These are phyloP conservation scores for Cryptococcus neoformans DNA, from an alignment of 1,284 basidiomycete genomes.

Conservation along the genomic window DNA sequence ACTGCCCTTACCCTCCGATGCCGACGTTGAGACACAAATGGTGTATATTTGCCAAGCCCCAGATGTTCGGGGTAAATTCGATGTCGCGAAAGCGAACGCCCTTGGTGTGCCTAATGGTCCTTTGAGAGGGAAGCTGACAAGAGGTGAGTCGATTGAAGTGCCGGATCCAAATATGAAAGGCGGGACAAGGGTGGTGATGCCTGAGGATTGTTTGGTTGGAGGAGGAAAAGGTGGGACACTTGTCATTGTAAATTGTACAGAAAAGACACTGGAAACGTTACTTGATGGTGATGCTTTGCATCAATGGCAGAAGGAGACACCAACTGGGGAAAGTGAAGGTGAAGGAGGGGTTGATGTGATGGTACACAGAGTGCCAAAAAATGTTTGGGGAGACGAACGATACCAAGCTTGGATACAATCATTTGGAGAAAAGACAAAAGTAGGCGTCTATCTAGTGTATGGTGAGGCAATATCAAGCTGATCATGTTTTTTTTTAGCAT, in stretches of 20 bases:
- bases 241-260: conserved; percentile 38
- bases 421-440: conserved; percentile 61
- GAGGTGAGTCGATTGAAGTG: conserved; percentile 49
- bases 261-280: conserved; percentile 44
- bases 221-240: conserved; percentile 44
- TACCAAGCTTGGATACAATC: conserved; percentile 70
- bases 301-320: conserved; percentile 45
- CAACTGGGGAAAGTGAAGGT: conserved; percentile 39
- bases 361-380: conserved; percentile 64
- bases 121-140: conserved; percentile 47
- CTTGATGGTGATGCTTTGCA: conserved; percentile 55
- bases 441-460: conserved; percentile 41
- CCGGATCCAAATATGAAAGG: conserved; percentile 52
- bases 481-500: conserved; percentile 54
- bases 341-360: conserved; percentile 55
- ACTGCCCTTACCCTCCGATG: conserved; percentile 23
- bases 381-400: conserved; percentile 63
- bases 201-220: conserved; percentile 48
- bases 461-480: background rate
- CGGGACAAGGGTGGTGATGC: conserved; percentile 54
- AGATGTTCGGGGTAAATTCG: conserved; percentile 78
- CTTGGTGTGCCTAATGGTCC: conserved; percentile 66
- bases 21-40: conserved; percentile 38
- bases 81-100: conserved; percentile 62
- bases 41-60: conserved; percentile 75